Conservation (phyloP, 2,329 filamentous ascomycete genomes). For the Aspergillus sp. region DNA sequence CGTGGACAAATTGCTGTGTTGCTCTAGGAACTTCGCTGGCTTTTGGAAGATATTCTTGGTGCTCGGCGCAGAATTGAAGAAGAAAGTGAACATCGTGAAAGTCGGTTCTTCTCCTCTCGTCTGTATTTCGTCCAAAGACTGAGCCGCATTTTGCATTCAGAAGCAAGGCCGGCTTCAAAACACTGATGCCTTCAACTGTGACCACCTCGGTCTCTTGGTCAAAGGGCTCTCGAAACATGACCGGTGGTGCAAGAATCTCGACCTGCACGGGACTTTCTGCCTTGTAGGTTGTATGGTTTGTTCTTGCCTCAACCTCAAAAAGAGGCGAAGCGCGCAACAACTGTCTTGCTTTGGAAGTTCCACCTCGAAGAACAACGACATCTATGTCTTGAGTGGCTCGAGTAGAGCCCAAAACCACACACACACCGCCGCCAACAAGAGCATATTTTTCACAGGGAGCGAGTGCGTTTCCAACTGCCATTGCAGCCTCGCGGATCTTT, state of each 20-base stretch:
- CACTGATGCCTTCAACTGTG: not conserved
- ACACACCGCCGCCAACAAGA: not conserved
- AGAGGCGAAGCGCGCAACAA: not conserved
- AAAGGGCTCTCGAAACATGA: not conserved
- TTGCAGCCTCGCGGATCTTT: not conserved
- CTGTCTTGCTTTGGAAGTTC: not conserved
- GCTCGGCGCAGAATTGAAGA: not conserved
- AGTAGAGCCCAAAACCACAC: not conserved
- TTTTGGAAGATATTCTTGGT: not conserved
- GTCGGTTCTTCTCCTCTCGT: not conserved
- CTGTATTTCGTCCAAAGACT: not conserved
- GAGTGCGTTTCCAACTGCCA: not conserved
- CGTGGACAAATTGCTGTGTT: not conserved
- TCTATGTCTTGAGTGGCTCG: not conserved
- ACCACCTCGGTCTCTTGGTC: not conserved
- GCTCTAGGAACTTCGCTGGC: not conserved
- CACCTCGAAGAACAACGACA: not conserved
- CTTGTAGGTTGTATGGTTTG: not conserved
- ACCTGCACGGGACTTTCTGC: not conserved
- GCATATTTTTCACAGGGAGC: not conserved
- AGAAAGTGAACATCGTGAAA: not conserved
- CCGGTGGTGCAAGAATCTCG: not conserved
- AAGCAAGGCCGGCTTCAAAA: not conserved
- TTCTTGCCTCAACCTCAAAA: not conserved
- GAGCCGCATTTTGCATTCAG: not conserved